Base-by-base conservation (phyloP, 495 filamentous ascomycete genomes). In the Aspergillus carlsbadensis region DNA sequence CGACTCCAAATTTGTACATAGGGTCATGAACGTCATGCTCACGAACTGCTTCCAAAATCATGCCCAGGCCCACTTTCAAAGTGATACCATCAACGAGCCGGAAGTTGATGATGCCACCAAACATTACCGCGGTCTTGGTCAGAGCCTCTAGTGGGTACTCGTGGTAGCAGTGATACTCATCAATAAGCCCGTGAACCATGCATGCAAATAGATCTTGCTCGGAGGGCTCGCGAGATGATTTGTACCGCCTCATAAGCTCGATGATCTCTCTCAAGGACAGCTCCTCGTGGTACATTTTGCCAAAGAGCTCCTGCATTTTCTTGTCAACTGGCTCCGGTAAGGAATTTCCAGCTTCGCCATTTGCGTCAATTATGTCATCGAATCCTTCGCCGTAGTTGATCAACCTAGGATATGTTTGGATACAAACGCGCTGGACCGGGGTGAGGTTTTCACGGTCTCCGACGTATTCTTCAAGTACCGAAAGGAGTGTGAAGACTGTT, bases 1-100 rank as follows among this genome's bases (percentile, higher is more conserved):
- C 93, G n/a, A 98, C 81, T 1, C 94, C 94, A 67, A 99, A 99
- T 61, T 96, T 96, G 76, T 92, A 98, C 94, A 99, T 98, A 0
- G 88, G 84, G 46, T 90, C 82, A 14, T 92, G 87, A 10, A 88
- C 81, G 5, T 80, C 77, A 60, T 91, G 87, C 56, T 96, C 90
- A 42, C 88, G 78, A 11, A 98, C 92, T 13, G 95, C 89, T 69
- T 99, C 93, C 29, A 97, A 78, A 56, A 99, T 92, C 94, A 99
- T 98, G 5, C 87, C 90, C 41, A 96, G 75, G 10, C 88, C 94
- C 51, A 96, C 91, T 63, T 95, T 89, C 40, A 98, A 85, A 2
- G 94, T 90, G 33, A 99, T 84, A 22, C 89, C 86, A 46, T 90
- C 87, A 47, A 98, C 89, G 8, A 99, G 81, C 56, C 91, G 88